Evolutionary conservation across 768 basidiomycete genomes (phyloP).

Genomic region (Phaeotremella fagi): DNA sequence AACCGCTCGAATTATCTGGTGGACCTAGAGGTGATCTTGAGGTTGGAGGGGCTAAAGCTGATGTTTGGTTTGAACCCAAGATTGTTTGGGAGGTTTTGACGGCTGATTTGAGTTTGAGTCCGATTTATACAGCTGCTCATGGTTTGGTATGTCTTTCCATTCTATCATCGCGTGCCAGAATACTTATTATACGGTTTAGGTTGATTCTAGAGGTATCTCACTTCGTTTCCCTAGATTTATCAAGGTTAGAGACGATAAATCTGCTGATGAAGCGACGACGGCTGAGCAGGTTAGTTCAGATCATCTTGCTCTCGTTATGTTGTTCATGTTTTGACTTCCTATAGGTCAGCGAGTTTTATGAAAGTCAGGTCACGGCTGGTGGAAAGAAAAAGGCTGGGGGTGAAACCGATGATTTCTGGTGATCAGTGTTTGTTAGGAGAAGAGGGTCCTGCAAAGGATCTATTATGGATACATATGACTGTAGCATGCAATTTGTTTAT

Average conservation of each 20-base stretch:
- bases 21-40: slow-evolving; percentile 76
- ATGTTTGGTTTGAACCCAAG: slow-evolving; percentile 96
- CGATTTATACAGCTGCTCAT: slow-evolving; percentile 54
- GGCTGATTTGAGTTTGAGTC: slow-evolving; percentile 93
- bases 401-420: slow-evolving; percentile 55
- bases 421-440: not conserved
- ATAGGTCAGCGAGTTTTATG: slow-evolving; percentile 75
- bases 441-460: not conserved
- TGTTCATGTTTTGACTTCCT: too few relatives aligned
- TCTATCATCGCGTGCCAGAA: too few relatives aligned
- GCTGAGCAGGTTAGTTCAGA: slow-evolving; percentile 70
- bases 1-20: slow-evolving; percentile 55
- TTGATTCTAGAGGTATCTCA: slow-evolving; percentile 84
- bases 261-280: slow-evolving; percentile 82
- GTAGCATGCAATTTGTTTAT: too few relatives aligned
- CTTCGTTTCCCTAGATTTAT: slow-evolving; percentile 94
- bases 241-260: slow-evolving; percentile 86
- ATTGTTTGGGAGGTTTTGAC: slow-evolving; percentile 98
- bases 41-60: slow-evolving; percentile 87
- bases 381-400: slow-evolving; percentile 60
- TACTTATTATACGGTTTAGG: slow-evolving; percentile 36
- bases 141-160: slow-evolving; percentile 31
- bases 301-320: too few relatives aligned
- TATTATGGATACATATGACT: too few relatives aligned
- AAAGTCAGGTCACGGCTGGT: slow-evolving; percentile 73